Conservation (phyloP, 352 stramenopile species). For the Globisporangium solare region DNA sequence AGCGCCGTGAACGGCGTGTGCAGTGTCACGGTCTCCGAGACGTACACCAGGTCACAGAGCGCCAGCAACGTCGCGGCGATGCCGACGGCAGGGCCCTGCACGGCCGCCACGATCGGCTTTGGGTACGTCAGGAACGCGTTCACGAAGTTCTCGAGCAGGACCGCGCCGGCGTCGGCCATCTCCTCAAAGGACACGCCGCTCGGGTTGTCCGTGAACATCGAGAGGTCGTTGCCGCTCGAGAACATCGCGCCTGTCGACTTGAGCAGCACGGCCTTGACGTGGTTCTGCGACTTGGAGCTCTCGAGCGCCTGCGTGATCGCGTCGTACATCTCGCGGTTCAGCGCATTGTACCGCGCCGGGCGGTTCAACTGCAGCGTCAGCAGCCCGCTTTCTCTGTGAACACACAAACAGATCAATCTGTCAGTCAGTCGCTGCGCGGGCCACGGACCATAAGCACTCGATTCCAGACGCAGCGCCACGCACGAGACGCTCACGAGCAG, state of each 20-base stretch:
- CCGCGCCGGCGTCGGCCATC: constrained; percentile 51
- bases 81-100: constrained; percentile 88
- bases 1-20: constrained; percentile 91
- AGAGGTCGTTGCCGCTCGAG: constrained; percentile 87
- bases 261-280: constrained; percentile 81
- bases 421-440: no score
- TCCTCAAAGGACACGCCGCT: constrained; percentile 48
- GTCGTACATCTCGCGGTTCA: constrained; percentile 83
- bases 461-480: constrained; percentile 10
- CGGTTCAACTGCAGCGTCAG: constrained; percentile 79
- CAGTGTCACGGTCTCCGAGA: constrained; percentile 82
- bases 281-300: constrained; percentile 50
- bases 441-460: neutral
- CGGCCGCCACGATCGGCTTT: constrained; percentile 87
- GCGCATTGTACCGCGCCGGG: constrained; percentile 82
- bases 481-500: constrained; percentile 56
- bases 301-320: constrained; percentile 67
- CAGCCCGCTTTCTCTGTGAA: constrained; percentile 45
- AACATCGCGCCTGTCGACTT: constrained; percentile 87
- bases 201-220: constrained; percentile 65
- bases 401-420: constrained; percentile 1
- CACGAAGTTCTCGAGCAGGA: constrained; percentile 58
- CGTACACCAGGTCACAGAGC: constrained; percentile 90
- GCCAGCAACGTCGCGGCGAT: constrained; percentile 86
- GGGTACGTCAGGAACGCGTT: constrained; percentile 83